A percentile compares a stretch with the other conserved stretches of the same genome.
Evolutionary conservation across 2,329 filamentous ascomycete species (phyloP).

Genomic region (Zymoseptoria passerinii): DNA sequence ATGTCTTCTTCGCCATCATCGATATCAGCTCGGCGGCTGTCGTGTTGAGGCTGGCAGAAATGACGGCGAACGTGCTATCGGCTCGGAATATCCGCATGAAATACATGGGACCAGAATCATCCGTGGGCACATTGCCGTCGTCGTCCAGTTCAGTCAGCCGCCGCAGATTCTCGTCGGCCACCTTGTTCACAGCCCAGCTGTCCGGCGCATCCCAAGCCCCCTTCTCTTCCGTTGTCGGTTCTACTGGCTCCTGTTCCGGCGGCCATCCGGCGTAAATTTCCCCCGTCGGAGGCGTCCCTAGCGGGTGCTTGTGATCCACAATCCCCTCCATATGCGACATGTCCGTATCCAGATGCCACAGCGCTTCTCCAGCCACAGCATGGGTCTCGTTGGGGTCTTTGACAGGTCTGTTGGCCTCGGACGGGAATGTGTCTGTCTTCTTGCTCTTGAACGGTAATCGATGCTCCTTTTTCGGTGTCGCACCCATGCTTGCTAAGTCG

Average conservation of each 20-base stretch:
- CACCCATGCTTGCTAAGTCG: slow-evolving; percentile 10
- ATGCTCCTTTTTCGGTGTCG: slow-evolving; percentile 19
- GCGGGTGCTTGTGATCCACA: slow-evolving; percentile 53
- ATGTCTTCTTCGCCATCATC: slow-evolving; percentile 91
- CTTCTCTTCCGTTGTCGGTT: slow-evolving; percentile 25
- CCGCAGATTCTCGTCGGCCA: slow-evolving; percentile 54
- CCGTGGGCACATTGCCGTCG: slow-evolving; percentile 52
- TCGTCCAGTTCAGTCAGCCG: slow-evolving; percentile 60
- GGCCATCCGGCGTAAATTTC: slow-evolving; percentile 43
- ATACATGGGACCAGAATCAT: slow-evolving; percentile 69
- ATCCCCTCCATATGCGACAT: slow-evolving; percentile 89
- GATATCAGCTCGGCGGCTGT: slow-evolving; percentile 79
- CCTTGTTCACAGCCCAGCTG: slow-evolving; percentile 84
- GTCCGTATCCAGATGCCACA: slow-evolving; percentile 79
- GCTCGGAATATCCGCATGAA: slow-evolving; percentile 93
- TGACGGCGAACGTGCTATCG: slow-evolving; percentile 87
- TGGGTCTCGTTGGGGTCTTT: slow-evolving; percentile 37
- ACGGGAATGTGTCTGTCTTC: slow-evolving; percentile 37
- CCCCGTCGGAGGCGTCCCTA: slow-evolving; percentile 57
- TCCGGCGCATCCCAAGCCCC: slow-evolving; percentile 87
- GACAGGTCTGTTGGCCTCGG: slow-evolving; percentile 32
- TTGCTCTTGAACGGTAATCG: slow-evolving; percentile 48
- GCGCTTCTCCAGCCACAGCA: slow-evolving; percentile 32
- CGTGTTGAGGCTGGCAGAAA: slow-evolving; percentile 75
- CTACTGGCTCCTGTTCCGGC: slow-evolving; percentile 28